A percentile compares a stretch with the other conserved stretches of the same genome.
Evolutionary conservation across 1,139 yeast species (phyloP).

Genomic region (Yamadazyma taylorii): DNA sequence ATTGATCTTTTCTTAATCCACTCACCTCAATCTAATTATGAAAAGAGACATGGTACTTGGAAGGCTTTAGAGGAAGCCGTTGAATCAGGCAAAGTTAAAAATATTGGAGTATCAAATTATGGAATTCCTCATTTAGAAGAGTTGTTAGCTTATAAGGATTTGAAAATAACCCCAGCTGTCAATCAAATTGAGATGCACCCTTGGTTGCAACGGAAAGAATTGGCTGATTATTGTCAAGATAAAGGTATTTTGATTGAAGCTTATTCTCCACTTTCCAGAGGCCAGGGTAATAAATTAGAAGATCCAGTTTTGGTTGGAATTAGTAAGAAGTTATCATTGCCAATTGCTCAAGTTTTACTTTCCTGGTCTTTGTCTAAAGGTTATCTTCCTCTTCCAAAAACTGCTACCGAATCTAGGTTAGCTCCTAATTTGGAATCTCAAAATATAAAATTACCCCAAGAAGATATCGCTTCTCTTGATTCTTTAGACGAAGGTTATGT

Average conservation of each 20-base stretch:
- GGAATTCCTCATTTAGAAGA: slow-evolving; percentile 60
- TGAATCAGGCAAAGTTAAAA: slow-evolving; percentile 28
- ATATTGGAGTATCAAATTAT: slow-evolving; percentile 71
- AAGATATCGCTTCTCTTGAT: slow-evolving; percentile 24
- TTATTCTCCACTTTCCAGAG: slow-evolving; percentile 75
- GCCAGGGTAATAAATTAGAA: slow-evolving; percentile 50
- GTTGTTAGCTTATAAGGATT: slow-evolving; percentile 49
- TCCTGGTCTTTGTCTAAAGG: slow-evolving; percentile 73
- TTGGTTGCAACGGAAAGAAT: slow-evolving; percentile 63
- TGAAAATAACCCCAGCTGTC: slow-evolving; percentile 57
- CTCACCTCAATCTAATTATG: slow-evolving; percentile 31
- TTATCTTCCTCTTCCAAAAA: slow-evolving; percentile 69
- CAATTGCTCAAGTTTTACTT: slow-evolving; percentile 61
- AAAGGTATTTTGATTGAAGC: slow-evolving; percentile 66
- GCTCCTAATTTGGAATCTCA: slow-evolving; percentile 39
- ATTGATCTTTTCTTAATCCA: slow-evolving; percentile 47
- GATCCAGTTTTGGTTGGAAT: slow-evolving; percentile 47
- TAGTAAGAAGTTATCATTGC: slow-evolving; percentile 53
- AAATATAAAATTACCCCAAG: slow-evolving; percentile 47
- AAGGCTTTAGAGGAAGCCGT: slow-evolving; percentile 42
- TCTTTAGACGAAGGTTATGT: neutral
- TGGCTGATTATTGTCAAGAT: slow-evolving; percentile 51
- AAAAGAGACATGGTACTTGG: slow-evolving; percentile 38
- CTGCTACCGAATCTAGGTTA: slow-evolving; percentile 54
- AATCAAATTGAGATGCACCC: slow-evolving; percentile 80